These are phyloP conservation scores for Ormosia semicastrata DNA, from an alignment of 306 rosid species.

Conservation along the genomic window DNA sequence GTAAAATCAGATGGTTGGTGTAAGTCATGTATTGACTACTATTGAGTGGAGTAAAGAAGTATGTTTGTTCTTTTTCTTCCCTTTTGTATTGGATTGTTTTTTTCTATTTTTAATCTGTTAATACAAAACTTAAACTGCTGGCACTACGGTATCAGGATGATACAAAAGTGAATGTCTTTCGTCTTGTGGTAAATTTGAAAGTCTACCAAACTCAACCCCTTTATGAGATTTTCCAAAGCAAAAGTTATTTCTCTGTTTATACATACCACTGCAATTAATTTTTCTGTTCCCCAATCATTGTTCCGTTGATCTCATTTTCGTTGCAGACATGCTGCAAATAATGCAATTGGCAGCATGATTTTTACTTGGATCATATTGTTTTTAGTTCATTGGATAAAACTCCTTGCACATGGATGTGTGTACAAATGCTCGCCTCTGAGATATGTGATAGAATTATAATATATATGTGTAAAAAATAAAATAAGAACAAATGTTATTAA, in stretches of 20 bases:
- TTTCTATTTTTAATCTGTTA: not conserved
- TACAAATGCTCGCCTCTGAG: too few species aligned
- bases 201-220: not conserved
- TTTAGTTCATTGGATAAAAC: not conserved
- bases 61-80: not conserved
- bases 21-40: slow-evolving; percentile 20
- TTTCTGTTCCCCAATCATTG: not conserved
- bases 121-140: not conserved
- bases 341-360: not conserved
- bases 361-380: not conserved
- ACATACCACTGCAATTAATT: not conserved
- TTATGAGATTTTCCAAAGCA: not conserved
- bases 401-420: too few species aligned
- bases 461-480: too few species aligned
- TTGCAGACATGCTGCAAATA: not conserved
- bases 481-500: too few species aligned
- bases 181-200: not conserved
- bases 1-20: slow-evolving; percentile 19
- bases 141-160: not conserved
- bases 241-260: not conserved
- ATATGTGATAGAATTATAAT: too few species aligned
- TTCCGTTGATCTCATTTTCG: not conserved
- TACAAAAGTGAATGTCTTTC: not conserved
- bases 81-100: not conserved
- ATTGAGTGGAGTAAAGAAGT: slow-evolving; percentile 25